A percentile compares a stretch with the other conserved stretches of the same genome.
Conservation (phyloP, 495 filamentous ascomycete species). For the Elaphomyces granulatus region DNA sequence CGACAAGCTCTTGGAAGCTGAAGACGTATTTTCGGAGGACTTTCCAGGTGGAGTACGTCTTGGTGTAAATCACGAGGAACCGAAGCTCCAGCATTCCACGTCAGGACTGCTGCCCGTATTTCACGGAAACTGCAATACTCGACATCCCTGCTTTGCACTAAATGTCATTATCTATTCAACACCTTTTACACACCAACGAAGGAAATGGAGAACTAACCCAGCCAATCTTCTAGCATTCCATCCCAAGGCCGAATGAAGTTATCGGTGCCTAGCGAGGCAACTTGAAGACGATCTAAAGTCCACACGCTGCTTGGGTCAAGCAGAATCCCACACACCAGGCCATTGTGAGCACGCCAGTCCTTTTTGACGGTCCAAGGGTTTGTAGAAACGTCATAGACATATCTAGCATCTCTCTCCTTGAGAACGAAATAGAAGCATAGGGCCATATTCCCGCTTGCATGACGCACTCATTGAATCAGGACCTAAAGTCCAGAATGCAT, state of each 20-base stretch:
- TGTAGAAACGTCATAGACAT: slow-evolving; percentile 71
- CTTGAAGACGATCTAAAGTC: slow-evolving; percentile 71
- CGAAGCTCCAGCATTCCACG: slow-evolving; percentile 92
- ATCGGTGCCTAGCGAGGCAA: slow-evolving; percentile 79
- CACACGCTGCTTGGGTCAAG: slow-evolving; percentile 74
- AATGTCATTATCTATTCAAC: slow-evolving; percentile 38
- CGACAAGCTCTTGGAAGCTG: slow-evolving; percentile 95
- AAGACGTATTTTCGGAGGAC: slow-evolving; percentile 83
- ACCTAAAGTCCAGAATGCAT: too few species aligned
- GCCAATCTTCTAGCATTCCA: slow-evolving; percentile 82
- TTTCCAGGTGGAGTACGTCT: slow-evolving; percentile 51
- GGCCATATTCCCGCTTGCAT: too few species aligned
- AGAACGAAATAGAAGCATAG: too few species aligned
- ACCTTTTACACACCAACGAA: slow-evolving; percentile 1
- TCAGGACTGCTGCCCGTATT: slow-evolving; percentile 62
- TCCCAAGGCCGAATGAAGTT: slow-evolving; percentile 83
- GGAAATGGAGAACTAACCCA: slow-evolving; percentile 37
- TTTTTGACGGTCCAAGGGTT: slow-evolving; percentile 84
- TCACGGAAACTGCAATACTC: slow-evolving; percentile 77
- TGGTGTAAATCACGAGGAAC: slow-evolving; percentile 69
- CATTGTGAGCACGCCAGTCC: slow-evolving; percentile 84
- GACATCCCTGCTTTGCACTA: slow-evolving; percentile 67
- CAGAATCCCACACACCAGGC: slow-evolving; percentile 59
- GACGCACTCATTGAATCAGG: too few species aligned
- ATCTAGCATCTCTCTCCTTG: too few species aligned